Evolutionary conservation across 768 basidiomycete genomes (phyloP).

Genomic region (Coprinopsis sp.): DNA sequence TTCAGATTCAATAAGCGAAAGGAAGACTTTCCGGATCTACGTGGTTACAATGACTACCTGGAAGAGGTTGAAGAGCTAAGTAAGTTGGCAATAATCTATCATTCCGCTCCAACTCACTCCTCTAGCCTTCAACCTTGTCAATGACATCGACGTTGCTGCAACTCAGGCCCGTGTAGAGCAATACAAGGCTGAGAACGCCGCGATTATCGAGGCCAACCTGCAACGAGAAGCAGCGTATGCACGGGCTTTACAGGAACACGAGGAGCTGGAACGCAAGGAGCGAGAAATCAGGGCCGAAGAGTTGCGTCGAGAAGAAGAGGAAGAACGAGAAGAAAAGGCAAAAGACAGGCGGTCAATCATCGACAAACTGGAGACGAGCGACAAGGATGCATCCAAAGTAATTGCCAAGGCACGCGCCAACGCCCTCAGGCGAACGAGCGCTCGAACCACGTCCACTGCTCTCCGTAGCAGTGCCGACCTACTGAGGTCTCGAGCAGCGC

Average conservation of each 20-base stretch:
- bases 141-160: slow-evolving; percentile 72
- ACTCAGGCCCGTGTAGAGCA: slow-evolving; percentile 82
- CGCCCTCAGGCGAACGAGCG: slow-evolving; percentile 56
- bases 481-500: slow-evolving; percentile 59
- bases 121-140: slow-evolving; percentile 90
- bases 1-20: slow-evolving; percentile 88
- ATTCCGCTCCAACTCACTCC: slow-evolving; percentile 3
- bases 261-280: slow-evolving; percentile 72
- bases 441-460: slow-evolving; percentile 45
- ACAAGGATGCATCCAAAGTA: slow-evolving; percentile 63
- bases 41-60: slow-evolving; percentile 90
- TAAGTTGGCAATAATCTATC: slow-evolving; percentile 15
- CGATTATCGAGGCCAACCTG: slow-evolving; percentile 77
- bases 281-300: slow-evolving; percentile 66
- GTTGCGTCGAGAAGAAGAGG: slow-evolving; percentile 62
- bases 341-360: slow-evolving; percentile 71
- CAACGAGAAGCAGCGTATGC: slow-evolving; percentile 78
- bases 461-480: slow-evolving; percentile 46
- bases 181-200: slow-evolving; percentile 78
- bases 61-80: slow-evolving; percentile 92
- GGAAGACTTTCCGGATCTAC: slow-evolving; percentile 81
- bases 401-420: slow-evolving; percentile 66
- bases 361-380: slow-evolving; percentile 74
- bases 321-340: slow-evolving; percentile 73
- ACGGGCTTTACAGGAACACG: slow-evolving; percentile 68